Percentiles rank a stretch among this genome's conserved stretches.
These are phyloP conservation scores for Hygrocybe punicea DNA, from an alignment of 768 basidiomycete genomes.

Conservation along the genomic window DNA sequence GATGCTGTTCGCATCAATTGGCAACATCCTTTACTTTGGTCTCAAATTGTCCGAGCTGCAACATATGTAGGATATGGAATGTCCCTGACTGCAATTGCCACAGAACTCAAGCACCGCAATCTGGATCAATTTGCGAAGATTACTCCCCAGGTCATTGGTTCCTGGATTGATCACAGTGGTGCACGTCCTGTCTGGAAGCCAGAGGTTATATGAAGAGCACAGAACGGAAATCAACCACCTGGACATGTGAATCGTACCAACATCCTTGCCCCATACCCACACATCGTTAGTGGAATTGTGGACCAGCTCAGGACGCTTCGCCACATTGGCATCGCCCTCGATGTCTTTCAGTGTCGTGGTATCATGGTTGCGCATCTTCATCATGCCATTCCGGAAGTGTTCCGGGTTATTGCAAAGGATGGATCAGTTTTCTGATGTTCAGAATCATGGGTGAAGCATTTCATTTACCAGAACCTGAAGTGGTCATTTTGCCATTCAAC, in stretches of 20 bases:
- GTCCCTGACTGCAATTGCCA: neutral
- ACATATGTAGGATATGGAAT: neutral
- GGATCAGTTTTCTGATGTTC: conserved; percentile 21
- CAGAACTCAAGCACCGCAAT: neutral
- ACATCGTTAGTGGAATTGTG: conserved; percentile 11
- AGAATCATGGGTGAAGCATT: conserved; percentile 22
- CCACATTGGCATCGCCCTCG: conserved; percentile 14
- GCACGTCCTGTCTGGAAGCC: neutral
- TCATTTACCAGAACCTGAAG: conserved; percentile 15
- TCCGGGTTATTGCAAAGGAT: conserved; percentile 5
- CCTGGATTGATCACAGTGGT: conserved; percentile 10
- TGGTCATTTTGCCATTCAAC: conserved; percentile 16
- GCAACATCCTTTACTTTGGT: conserved; percentile 5
- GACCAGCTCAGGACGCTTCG: conserved; percentile 13
- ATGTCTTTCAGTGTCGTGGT: conserved; percentile 16
- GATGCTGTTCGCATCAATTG: conserved; percentile 5
- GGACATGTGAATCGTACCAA: neutral
- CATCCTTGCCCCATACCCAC: conserved; percentile 7
- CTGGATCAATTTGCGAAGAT: neutral
- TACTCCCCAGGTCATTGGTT: conserved; percentile 9
- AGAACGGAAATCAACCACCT: neutral
- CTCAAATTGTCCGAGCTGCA: conserved; percentile 2
- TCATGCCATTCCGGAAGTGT: conserved; percentile 7
- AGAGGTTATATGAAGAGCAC: neutral
- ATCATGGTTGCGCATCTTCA: conserved; percentile 22